Evolutionary conservation across 331 rosid species (phyloP), one percentile per base, ranked within the genome.

Genomic region (Stylosanthes scabra): DNA sequence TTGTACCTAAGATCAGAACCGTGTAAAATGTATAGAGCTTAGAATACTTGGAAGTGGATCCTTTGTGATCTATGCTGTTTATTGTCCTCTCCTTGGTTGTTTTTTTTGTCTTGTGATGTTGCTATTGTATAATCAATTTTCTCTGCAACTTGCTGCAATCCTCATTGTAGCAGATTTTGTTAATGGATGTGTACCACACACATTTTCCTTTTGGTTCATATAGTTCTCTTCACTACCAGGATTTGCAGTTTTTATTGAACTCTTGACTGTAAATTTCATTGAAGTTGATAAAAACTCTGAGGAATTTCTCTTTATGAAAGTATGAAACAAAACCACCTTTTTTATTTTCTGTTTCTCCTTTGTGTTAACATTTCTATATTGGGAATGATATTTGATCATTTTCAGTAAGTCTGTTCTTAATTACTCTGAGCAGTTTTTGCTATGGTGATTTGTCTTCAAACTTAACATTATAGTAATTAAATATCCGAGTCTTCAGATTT

Each of bases 21-120:
- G 62, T 73, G 76, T 68, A 74, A 69, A 72, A 81, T 86, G 86
- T 85, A 79, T 81, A 85, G 77, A 83, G 67, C 74, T 76, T 78
- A 79, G 76, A 82, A 72, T 81, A 44, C 62, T 74, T 74, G 79
- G 79, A 63, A 59, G 59, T 63, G 66, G 89, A 73, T 74, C 78
- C 55, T 28, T 58, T 58, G 70, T 15, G 70, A 75, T 82, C 71
- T 68, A 9, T 82, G 69, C 74, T 72, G 80, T 66, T 73, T 44
- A 45, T 60, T 68, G 71, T 66, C 11, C 75, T 46, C 72, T 50
- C 41, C 59, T 41, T 41, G 41, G 41, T 52, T 57, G 50, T 37
- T 34, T 34, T 37, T 64, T 66, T 73, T 72, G 44, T 76, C 50
- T 49, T 66, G 57, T 75, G 79, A 66, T 70, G 74, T 78, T 83